These are phyloP conservation scores for Cryptococcus sp. DNA, from an alignment of 1,284 basidiomycete genomes.

Conservation along the genomic window DNA sequence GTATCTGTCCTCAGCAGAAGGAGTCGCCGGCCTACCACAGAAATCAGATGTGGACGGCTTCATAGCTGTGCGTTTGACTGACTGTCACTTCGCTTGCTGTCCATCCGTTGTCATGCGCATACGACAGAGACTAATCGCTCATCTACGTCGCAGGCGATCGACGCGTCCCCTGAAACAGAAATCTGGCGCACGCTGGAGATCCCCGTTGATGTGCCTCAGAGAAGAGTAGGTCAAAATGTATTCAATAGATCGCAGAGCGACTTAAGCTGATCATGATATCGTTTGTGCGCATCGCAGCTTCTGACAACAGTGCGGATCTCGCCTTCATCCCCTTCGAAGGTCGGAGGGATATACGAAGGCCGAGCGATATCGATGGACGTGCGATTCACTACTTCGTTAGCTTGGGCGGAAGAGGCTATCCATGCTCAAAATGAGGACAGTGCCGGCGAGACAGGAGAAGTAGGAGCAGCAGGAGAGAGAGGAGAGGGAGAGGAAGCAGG, in stretches of 20 bases:
- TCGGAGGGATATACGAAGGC: slow-evolving; percentile 40
- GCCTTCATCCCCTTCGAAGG: slow-evolving; percentile 2
- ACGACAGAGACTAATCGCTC: no score
- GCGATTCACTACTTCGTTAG: slow-evolving; percentile 27
- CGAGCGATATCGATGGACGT: slow-evolving; percentile 38
- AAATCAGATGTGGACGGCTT: no score
- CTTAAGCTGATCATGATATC: slow-evolving; percentile 1
- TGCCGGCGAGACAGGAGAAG: not conserved
- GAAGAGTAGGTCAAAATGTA: slow-evolving; percentile 26
- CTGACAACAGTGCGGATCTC: slow-evolving; percentile 31
- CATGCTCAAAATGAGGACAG: not conserved
- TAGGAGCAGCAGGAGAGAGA: not conserved
- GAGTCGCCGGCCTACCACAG: not conserved
- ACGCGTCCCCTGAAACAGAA: no score
- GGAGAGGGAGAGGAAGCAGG: not conserved
- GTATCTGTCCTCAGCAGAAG: not conserved
- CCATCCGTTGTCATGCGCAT: no score
- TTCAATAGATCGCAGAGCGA: not conserved
- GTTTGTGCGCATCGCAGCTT: slow-evolving; percentile 16
- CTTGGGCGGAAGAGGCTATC: slow-evolving; percentile 31
- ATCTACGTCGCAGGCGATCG: no score
- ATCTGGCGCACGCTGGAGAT: slow-evolving; percentile 46
- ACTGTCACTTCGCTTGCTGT: no score
- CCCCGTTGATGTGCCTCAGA: slow-evolving; percentile 50
- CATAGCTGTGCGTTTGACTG: no score